A percentile compares a stretch with the other conserved stretches of the same genome.
phyloP scores from a whole-genome alignment of 2,329 filamentous ascomycete genomes.

The Akanthomyces lecanii region DNA sequence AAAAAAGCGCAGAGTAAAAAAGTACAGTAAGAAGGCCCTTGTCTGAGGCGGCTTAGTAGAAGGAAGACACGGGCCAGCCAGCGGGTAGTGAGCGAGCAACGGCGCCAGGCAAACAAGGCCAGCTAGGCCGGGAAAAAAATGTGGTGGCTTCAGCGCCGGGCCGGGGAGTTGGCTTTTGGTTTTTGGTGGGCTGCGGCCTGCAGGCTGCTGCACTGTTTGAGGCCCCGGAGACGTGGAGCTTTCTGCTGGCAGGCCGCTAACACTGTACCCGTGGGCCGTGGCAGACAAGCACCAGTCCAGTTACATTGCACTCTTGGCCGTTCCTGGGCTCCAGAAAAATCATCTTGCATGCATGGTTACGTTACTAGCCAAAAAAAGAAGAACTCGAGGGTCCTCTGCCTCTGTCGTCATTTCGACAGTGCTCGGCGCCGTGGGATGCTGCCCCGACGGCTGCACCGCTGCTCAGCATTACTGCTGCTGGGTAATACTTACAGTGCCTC shows the following conservation, averaged over 20 bases:
- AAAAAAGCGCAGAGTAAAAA: constrained; percentile 21
- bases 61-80: constrained; percentile 4
- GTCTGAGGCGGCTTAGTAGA: constrained; percentile 5
- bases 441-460: neutral
- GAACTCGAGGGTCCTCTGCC: neutral
- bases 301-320: neutral
- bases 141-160: neutral
- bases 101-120: neutral
- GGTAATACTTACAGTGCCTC: neutral
- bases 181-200: neutral
- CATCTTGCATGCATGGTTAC: constrained; percentile 5
- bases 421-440: neutral
- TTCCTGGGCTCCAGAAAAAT: constrained; percentile 2
- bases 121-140: constrained; percentile 7
- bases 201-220: neutral
- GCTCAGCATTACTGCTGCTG: neutral
- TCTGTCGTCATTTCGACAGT: neutral
- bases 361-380: neutral
- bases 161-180: neutral
- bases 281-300: neutral
- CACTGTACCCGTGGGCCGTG: neutral
- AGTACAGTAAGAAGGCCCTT: neutral
- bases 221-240: neutral
- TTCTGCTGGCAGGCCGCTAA: neutral
- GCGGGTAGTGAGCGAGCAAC: neutral